Evolutionary conservation across 2,329 filamentous ascomycete genomes (phyloP), one percentile per base, ranked within the genome.

Genomic region (Colletotrichum orchidophilum): DNA sequence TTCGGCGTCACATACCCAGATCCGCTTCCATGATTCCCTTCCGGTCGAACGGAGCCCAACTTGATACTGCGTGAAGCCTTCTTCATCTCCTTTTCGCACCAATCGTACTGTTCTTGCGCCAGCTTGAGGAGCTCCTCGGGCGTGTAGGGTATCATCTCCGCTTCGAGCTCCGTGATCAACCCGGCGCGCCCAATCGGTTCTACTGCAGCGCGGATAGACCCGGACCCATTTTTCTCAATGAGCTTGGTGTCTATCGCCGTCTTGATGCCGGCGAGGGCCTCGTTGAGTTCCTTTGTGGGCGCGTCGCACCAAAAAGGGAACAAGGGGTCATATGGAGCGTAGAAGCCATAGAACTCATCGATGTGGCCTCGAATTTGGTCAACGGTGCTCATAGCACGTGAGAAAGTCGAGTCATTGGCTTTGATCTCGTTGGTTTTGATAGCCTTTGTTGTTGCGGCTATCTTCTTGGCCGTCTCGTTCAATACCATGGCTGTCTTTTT

Each of bases 131-230:
- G 80, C 75, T 90, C 86, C 66, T 89, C 87, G 0, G 88, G 88
- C 0, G 84, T 82, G 74, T 90, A 91, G 0, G 87, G 84, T 60
- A 91, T 88, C 83, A 88, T 85, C 76, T 91, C 88, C 1, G 84
- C 83, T 66, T 85, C 81, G 1, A 91, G 81, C 61, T 89, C 87
- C 12, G 82, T 81, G 1, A 87, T 77, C 1, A 91, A 79, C 0
- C 84, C 87, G 0, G 84, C 81, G 4, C 83, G 78, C 1, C 89
- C 88, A 59, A 90, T 87, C 0, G 88, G 88, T 71, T 90, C 83
- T 3, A 86, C 87, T 0, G 85, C 83, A 24, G 64, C 68, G 35
- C 58, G 68, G 58, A 71, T 54, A 46, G 68, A 52, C 15, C 68
- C 59, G 46, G 68, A 18, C 26, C 63, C 63, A 13, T 61, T 63